These are phyloP conservation scores for Suillus subluteus DNA, from an alignment of 768 basidiomycete species.

Conservation along the genomic window DNA sequence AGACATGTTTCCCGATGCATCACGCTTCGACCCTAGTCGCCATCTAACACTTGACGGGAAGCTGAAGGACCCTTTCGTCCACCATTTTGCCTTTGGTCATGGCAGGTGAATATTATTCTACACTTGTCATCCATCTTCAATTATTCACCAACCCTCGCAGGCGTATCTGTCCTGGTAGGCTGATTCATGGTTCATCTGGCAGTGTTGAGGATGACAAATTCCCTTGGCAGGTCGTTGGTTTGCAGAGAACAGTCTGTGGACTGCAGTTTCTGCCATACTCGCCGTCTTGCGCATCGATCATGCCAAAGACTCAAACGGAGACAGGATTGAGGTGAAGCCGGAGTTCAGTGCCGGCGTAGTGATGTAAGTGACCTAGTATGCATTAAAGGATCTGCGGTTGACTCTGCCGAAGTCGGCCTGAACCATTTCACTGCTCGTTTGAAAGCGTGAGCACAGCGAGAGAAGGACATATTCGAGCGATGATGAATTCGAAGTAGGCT, in stretches of 20 bases:
- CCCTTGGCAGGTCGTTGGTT: slow-evolving; percentile 6
- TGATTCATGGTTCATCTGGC: neutral
- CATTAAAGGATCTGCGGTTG: neutral
- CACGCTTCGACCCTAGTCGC: slow-evolving; percentile 5
- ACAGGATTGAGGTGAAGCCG: neutral
- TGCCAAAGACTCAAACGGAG: neutral
- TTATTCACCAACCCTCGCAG: neutral
- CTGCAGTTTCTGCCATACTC: neutral
- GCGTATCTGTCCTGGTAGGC: slow-evolving; percentile 7
- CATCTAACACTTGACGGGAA: slow-evolving; percentile 2
- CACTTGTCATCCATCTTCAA: neutral
- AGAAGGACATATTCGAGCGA: neutral
- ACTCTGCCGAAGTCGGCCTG: neutral
- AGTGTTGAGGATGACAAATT: neutral
- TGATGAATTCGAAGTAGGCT: neutral
- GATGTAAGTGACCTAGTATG: neutral
- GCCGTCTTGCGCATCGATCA: neutral
- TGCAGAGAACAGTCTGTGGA: slow-evolving; percentile 1
- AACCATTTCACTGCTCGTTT: neutral
- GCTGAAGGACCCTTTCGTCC: neutral
- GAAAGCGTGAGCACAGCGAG: neutral
- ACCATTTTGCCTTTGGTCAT: neutral
- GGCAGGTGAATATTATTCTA: neutral
- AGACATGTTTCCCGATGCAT: neutral
- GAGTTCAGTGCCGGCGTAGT: neutral